A percentile compares a stretch with the other conserved stretches of the same genome.
Conservation (phyloP, 116 monocot species). For the Trichopus zeylanicus region DNA sequence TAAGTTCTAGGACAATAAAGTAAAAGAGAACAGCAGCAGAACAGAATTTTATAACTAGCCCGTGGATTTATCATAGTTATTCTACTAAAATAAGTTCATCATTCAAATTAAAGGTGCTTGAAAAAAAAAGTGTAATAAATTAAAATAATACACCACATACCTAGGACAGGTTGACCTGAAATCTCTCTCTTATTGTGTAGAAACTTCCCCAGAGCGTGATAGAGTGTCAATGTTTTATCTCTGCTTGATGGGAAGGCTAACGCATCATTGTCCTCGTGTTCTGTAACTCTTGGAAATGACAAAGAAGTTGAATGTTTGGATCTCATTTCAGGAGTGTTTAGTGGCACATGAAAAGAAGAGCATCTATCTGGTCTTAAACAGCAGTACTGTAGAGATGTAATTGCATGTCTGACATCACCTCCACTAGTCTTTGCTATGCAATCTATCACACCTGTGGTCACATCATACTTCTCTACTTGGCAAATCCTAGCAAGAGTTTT, state of each 20-base stretch:
- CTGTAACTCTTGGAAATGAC: conserved; percentile 8
- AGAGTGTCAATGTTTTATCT: conserved; percentile 80
- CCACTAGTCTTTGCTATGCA: conserved; percentile 66
- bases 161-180: conserved; percentile 15
- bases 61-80: too few species aligned
- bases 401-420: conserved; percentile 92
- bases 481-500: conserved; percentile 61
- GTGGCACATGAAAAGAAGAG: conserved; percentile 7
- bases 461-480: conserved; percentile 54
- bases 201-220: conserved; percentile 97
- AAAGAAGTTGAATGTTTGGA: conserved; percentile 2
- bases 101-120: too few species aligned
- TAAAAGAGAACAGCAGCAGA: too few species aligned
- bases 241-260: conserved; percentile 39
- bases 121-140: neutral
- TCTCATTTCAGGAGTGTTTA: conserved; percentile 5
- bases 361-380: conserved; percentile 33
- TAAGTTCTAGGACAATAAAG: too few species aligned
- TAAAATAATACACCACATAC: conserved; percentile 19
- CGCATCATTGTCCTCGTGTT: conserved; percentile 2
- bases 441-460: conserved; percentile 44
- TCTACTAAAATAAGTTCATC: too few species aligned
- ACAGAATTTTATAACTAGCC: too few species aligned
- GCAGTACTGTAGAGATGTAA: conserved; percentile 81
- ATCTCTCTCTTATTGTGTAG: conserved; percentile 88